Evolutionary conservation across 768 basidiomycete genomes (phyloP).

Genomic region (Cyclocybe cylindracea): DNA sequence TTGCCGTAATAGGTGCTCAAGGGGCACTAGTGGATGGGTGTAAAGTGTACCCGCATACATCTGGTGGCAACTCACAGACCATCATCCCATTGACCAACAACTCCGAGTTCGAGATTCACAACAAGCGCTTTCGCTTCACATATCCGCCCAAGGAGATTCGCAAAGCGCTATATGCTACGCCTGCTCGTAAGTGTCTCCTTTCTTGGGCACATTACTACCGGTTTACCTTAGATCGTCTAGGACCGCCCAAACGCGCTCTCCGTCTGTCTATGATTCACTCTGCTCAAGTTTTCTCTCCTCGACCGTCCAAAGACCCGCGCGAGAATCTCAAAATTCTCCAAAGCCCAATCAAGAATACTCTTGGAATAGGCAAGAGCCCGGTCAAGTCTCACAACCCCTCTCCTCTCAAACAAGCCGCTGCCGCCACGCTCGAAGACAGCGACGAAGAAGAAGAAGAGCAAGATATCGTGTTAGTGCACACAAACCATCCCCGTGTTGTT

Average conservation of each 20-base stretch:
- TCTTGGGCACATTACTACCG: not conserved
- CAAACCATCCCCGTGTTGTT: slow-evolving; percentile 64
- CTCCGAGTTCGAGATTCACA: slow-evolving; percentile 67
- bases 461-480: slow-evolving; percentile 63
- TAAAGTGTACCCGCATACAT: slow-evolving; percentile 48
- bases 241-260: slow-evolving; percentile 44
- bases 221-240: slow-evolving; percentile 15
- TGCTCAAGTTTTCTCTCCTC: slow-evolving; percentile 72
- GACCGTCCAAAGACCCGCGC: slow-evolving; percentile 56
- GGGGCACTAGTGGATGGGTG: slow-evolving; percentile 68
- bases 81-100: slow-evolving; percentile 68
- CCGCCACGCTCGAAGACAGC: slow-evolving; percentile 6
- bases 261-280: slow-evolving; percentile 78
- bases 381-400: slow-evolving; percentile 25
- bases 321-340: slow-evolving; percentile 68
- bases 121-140: slow-evolving; percentile 69
- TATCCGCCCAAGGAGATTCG: slow-evolving; percentile 78
- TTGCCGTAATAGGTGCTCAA: slow-evolving; percentile 57
- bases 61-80: slow-evolving; percentile 31
- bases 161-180: slow-evolving; percentile 49
- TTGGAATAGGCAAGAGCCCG: slow-evolving; percentile 25
- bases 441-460: slow-evolving; percentile 42
- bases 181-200: slow-evolving; percentile 38
- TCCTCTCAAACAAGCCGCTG: slow-evolving; percentile 19
- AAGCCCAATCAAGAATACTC: slow-evolving; percentile 49